Percentiles rank a stretch among this genome's conserved stretches.
Evolutionary conservation across 163 green algal species (phyloP).

Genomic region (Picocystis sp.): DNA sequence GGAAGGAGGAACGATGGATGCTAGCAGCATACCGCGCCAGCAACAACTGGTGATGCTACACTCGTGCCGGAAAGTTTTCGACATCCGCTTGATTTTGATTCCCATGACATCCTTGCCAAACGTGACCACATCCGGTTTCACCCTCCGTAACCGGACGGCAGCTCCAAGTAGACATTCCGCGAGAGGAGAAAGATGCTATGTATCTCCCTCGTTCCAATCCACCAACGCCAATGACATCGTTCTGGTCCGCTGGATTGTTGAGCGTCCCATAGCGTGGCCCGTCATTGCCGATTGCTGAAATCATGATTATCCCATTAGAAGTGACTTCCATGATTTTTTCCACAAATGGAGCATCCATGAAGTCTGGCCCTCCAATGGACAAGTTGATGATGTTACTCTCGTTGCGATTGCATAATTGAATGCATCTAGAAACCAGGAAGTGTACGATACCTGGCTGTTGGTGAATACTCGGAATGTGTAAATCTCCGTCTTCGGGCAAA

Average conservation of each 20-base stretch:
- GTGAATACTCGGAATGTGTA: slow-evolving; percentile 93
- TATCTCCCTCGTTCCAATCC: slow-evolving; percentile 25
- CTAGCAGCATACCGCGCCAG: slow-evolving; percentile 76
- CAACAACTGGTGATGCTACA: slow-evolving; percentile 86
- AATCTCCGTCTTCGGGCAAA: slow-evolving; percentile 84
- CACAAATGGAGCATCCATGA: slow-evolving; percentile 85
- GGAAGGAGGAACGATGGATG: slow-evolving; percentile 16
- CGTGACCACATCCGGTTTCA: slow-evolving; percentile 89
- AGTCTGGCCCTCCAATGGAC: slow-evolving; percentile 90
- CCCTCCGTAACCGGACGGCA: slow-evolving; percentile 53
- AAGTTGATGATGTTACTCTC: slow-evolving; percentile 86
- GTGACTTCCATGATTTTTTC: slow-evolving; percentile 70
- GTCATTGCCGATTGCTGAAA: slow-evolving; percentile 93
- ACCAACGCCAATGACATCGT: slow-evolving; percentile 92
- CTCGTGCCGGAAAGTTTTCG: slow-evolving; percentile 57
- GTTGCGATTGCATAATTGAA: slow-evolving; percentile 96
- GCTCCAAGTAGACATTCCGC: slow-evolving; percentile 92
- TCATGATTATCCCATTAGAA: slow-evolving; percentile 57
- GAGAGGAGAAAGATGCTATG: slow-evolving; percentile 72
- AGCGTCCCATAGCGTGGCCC: slow-evolving; percentile 88
- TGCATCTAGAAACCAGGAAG: slow-evolving; percentile 94
- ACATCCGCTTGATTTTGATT: slow-evolving; percentile 78
- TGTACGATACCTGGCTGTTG: slow-evolving; percentile 89
- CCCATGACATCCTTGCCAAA: slow-evolving; percentile 80
- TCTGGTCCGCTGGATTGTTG: slow-evolving; percentile 96